Evolutionary conservation across 352 stramenopile species (phyloP).

Genomic region (Peronospora belbahrii): DNA sequence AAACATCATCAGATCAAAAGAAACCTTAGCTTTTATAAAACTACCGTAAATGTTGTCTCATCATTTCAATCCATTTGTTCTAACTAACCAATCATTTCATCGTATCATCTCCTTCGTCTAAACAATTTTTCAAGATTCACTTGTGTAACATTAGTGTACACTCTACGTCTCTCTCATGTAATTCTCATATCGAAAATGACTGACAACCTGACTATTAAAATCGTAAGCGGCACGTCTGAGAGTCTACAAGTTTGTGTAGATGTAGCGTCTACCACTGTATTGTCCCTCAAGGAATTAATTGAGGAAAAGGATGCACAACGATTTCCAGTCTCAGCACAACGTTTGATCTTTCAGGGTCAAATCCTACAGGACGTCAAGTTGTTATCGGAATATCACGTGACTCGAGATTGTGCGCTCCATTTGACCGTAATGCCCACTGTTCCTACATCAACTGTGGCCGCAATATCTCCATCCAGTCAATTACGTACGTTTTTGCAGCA

Average conservation of each 20-base stretch:
- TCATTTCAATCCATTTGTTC: too few species aligned
- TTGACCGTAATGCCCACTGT: slow-evolving; percentile 46
- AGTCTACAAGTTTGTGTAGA: slow-evolving; percentile 40
- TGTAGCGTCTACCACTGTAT: slow-evolving; percentile 41
- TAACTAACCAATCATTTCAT: too few species aligned
- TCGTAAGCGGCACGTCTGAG: slow-evolving; percentile 59
- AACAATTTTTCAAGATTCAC: too few species aligned
- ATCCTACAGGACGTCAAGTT: slow-evolving; percentile 71
- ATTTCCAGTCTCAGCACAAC: slow-evolving; percentile 62
- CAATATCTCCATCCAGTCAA: slow-evolving; percentile 14
- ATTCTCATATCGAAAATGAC: too few species aligned
- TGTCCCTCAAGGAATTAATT: slow-evolving; percentile 55
- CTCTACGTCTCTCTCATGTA: too few species aligned
- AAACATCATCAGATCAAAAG: too few species aligned
- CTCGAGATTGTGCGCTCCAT: slow-evolving; percentile 55
- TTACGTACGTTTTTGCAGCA: slow-evolving; percentile 48
- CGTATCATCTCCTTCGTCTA: too few species aligned
- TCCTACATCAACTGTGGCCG: slow-evolving; percentile 7
- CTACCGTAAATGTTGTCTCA: too few species aligned
- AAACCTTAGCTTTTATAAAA: too few species aligned
- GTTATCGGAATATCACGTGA: slow-evolving; percentile 60
- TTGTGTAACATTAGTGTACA: too few species aligned
- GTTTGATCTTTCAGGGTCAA: slow-evolving; percentile 82
- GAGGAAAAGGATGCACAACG: slow-evolving; percentile 44
- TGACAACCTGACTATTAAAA: slow-evolving; percentile 52